A percentile compares a stretch with the other conserved stretches of the same genome.
Conservation (phyloP, 306 rosid species). For the Cotoneaster glaucophyllus region DNA sequence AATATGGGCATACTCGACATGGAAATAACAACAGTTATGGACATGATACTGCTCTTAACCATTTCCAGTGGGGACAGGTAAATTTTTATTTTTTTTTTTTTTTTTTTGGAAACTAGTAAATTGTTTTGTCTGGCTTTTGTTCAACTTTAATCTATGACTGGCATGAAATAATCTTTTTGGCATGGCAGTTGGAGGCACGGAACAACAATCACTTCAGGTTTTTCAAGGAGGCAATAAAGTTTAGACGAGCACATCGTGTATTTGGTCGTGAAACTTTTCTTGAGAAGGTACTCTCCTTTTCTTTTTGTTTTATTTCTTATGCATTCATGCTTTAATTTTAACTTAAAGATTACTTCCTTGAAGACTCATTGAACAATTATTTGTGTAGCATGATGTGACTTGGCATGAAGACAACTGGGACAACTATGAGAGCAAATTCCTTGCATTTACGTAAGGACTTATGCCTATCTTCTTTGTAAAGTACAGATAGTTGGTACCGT, state of each 20-base stretch:
- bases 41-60: conserved; percentile 70
- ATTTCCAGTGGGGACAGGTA: conserved; percentile 81
- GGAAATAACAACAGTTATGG: conserved; percentile 98
- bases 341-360: background rate
- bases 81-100: background rate
- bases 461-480: background rate
- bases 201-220: conserved; percentile 72
- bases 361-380: conserved; percentile 17
- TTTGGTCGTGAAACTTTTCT: conserved; percentile 63
- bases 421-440: conserved; percentile 72
- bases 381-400: conserved; percentile 68
- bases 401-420: conserved; percentile 97
- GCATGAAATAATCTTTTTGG: conserved; percentile 15
- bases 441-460: conserved; percentile 84
- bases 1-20: conserved; percentile 79
- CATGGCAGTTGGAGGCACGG: conserved; percentile 54
- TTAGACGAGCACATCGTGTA: conserved; percentile 47
- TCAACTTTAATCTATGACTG: conserved; percentile 15
- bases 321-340: conserved; percentile 4
- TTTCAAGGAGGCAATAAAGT: conserved; percentile 65
- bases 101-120: conserved; percentile 12
- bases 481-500: background rate
- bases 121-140: background rate
- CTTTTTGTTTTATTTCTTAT: conserved; percentile 6
- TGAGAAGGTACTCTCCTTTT: conserved; percentile 41